Base-by-base conservation (phyloP, 768 basidiomycete species). In the Agaricus bisporus region DNA sequence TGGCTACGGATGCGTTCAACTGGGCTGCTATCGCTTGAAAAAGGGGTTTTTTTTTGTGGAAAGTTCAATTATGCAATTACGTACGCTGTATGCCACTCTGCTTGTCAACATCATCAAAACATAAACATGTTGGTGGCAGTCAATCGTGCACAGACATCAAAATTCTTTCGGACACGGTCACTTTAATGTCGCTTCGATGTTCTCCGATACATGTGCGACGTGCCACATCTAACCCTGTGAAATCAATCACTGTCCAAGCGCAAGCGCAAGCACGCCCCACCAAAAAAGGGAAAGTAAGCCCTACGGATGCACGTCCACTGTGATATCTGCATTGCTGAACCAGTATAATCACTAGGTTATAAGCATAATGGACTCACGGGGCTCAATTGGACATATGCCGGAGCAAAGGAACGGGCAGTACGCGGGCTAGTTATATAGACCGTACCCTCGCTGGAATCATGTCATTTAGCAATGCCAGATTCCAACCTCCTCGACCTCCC, bases 1-100 rank as follows among this genome's bases (percentile, higher is more conserved):
- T 59, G 12, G 52, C 52, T 5, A 9, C 15, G 4, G 46, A 46
- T 10, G 56, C 44, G 7, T 59, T 59, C 41, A 26, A 29, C 6
- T 59, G 58, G 58, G 51, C 43, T 7, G 38, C 22, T 17, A 28
- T 46, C 3, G 44, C 45, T 18, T 53, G 17, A 36, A 3, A 20
- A 22, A 22, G 8, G 18, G 17, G 14, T 3, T 8, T 22, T 8
- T 22, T 7, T 43, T 22, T 1, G 25, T 18, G 14, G 12, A 20
- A 22, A 43, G 42, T 17, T 43, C 11, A 12, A 4, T 12, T 2
- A 1, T 43, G 20, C 18, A 20, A 15, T 22, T n/a, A 8, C n/a
- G 7, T 39, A 39, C 6, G 17, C 17, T 15, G 32, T 32, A 32
- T 32, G 11, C 11, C 4, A 32, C 8, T 32, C 32, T 32, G 3